Conservation (phyloP, 768 basidiomycete genomes). For the Tubosaeta sp. region DNA sequence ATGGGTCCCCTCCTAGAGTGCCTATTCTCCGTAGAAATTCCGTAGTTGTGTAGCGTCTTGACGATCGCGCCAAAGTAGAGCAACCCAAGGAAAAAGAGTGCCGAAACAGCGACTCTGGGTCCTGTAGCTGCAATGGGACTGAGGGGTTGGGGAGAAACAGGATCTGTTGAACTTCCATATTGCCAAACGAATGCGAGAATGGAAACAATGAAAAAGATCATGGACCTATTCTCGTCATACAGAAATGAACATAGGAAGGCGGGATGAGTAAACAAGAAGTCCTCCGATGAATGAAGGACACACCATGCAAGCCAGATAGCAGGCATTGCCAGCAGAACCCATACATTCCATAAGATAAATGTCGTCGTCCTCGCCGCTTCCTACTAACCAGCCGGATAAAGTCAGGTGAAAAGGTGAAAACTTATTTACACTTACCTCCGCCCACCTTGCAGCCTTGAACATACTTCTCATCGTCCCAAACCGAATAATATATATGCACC, state of each 20-base stretch:
- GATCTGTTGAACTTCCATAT: constrained; percentile 46
- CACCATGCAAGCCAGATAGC: constrained; percentile 70
- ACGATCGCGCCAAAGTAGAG: constrained; percentile 61
- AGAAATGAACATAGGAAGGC: no score
- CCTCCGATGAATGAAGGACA: constrained; percentile 3
- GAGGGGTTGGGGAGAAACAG: constrained; percentile 32
- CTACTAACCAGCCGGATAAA: constrained; percentile 34
- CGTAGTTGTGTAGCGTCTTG: constrained; percentile 58
- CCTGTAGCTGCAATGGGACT: constrained; percentile 39
- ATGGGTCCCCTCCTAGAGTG: not conserved
- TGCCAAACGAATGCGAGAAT: constrained; percentile 69
- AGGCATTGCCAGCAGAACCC: constrained; percentile 67
- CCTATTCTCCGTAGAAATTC: constrained; percentile 17
- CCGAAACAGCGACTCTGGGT: constrained; percentile 53
- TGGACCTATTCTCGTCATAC: constrained; percentile 51
- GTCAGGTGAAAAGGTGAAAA: not conserved
- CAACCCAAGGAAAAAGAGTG: constrained; percentile 52
- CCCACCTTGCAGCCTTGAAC: constrained; percentile 68
- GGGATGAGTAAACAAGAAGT: not conserved
- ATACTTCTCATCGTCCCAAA: constrained; percentile 72
- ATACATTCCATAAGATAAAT: constrained; percentile 58
- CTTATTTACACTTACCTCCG: constrained; percentile 43
- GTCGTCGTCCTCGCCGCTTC: constrained; percentile 53
- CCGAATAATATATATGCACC: constrained; percentile 68
- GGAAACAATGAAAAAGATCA: constrained; percentile 58